Base-by-base conservation (phyloP, 805 yeast species). In the Ogataea pini region DNA sequence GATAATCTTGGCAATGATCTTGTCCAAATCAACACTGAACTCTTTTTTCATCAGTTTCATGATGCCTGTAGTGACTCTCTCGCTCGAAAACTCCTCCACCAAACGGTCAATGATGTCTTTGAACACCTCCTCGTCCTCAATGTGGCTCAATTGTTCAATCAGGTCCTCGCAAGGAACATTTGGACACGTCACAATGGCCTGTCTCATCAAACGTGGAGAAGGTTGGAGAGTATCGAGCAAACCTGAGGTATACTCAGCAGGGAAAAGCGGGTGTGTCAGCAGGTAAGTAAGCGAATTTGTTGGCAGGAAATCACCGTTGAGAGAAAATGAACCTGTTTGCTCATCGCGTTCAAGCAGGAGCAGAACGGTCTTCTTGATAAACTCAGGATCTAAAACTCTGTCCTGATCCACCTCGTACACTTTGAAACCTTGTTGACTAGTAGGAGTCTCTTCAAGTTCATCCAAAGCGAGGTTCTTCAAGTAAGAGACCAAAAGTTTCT, bases 241-340 rank as follows among this genome's bases (percentile, higher is more conserved):
- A 1, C 82, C 82, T 4, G 69, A 66, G 8, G 88, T 72, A 50
- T 74, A 77, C 16, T 73, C 69, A 13, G 72, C 65, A 8, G 97
- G 97, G 67, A 85, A 90, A 16, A 89, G 69, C 14, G 97, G 97
- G 69, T 92, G 96, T 2, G 96, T 86, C 52, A 92, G 72, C 28
- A 91, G 72, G 61, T 88, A 91, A 1, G 85, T 78, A 41, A 89
- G 66, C 2, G 89, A 73, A 41, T 68, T 68, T 58, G 83, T 82
- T 44, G 94, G 80, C 29, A 77, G 57, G 48, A 75, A 72, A 14
- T 58, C 62, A 12, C 58, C 56, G 14, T 60, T 39, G 59, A 58
- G 32, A 49, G 49, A 61, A 54, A 51, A 51, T 43, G 33, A 57
- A 7, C 51, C 54, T 14, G 40, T 48, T 2, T 49, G 33, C 3